phyloP scores from a whole-genome alignment of 768 basidiomycete species.

The Scleroderma bovista region DNA sequence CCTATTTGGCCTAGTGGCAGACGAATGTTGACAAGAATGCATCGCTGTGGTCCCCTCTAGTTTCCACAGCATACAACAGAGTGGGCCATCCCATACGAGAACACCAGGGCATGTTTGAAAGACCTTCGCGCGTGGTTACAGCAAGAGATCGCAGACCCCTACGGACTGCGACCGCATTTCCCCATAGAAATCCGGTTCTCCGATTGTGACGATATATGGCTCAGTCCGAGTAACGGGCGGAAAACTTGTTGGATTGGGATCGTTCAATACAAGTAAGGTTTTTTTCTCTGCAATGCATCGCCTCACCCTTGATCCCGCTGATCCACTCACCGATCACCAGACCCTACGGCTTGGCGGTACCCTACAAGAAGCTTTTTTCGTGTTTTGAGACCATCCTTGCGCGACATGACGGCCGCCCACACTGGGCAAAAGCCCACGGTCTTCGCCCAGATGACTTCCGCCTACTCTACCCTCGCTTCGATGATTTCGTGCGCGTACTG shows the following conservation, averaged over 20 bases:
- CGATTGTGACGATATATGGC: slow-evolving; percentile 86
- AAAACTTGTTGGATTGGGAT: slow-evolving; percentile 94
- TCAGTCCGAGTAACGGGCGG: slow-evolving; percentile 80
- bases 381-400: slow-evolving; percentile 69
- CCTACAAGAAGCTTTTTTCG: slow-evolving; percentile 73
- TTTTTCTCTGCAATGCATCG: not conserved
- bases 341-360: slow-evolving; percentile 79
- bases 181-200: slow-evolving; percentile 91
- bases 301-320: slow-evolving; percentile 1
- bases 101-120: slow-evolving; percentile 59
- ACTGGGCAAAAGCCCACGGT: slow-evolving; percentile 93
- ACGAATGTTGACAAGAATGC: not conserved
- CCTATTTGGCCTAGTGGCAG: not conserved
- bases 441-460: slow-evolving; percentile 61
- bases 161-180: slow-evolving; percentile 85
- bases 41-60: slow-evolving; percentile 34
- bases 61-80: slow-evolving; percentile 93
- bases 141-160: slow-evolving; percentile 55
- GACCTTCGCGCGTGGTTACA: slow-evolving; percentile 72
- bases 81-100: slow-evolving; percentile 80
- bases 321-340: slow-evolving; percentile 33
- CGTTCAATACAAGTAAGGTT: slow-evolving; percentile 86
- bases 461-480: slow-evolving; percentile 73
- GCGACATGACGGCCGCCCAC: slow-evolving; percentile 75
- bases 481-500: slow-evolving; percentile 66